Evolutionary conservation across 169 alveolate genomes (phyloP), one percentile per base, ranked within the genome.

Genomic region (Eimeria sp.): DNA sequence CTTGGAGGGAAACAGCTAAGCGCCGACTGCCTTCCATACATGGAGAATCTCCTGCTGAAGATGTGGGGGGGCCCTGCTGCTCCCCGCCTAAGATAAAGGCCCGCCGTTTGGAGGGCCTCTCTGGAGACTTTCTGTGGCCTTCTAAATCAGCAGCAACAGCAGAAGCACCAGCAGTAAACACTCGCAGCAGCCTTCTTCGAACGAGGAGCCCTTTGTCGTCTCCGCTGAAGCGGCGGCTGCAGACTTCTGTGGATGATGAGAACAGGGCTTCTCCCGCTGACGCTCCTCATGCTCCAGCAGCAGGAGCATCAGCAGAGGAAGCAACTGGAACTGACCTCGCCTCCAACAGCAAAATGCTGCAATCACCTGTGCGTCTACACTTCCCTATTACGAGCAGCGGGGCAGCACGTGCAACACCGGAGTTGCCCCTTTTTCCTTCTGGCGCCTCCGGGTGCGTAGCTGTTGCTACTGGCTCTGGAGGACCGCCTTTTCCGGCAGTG

Each of bases 31-130:
- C 93, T 40, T 87, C 93, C 49, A 16, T 58, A 57, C 76, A 51
- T 61, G 40, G 43, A 1, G 75, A 58, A 6, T 18, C 51, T 27
- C 57, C 67, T 40, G 27, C 82, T 20, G 93, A 87, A 2, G 93
- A 61, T 18, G 63, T 45, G 30, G 80, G 93, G 67, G 58, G n/a
- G n/a, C 43, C 61, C 40, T 86, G 78, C 63, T 58, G 67, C 49
- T 87, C 93, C 27, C 93, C 93, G 57, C 93, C 93, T 4, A 87
- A 87, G 82, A 57, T 63, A 47, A 87, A 87, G 82, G 93, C 93
- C 0, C 93, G 93, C 93, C 93, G 93, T n/a, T 20, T 87, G 14
- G 93, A 87, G 82, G 58, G 82, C 65, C 45, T 27, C 61, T 13
- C 82, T 20, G 65, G 47, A 43, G 22, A 16, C 51, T 65, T 63